Base-by-base conservation (phyloP, 2,329 filamentous ascomycete genomes). In the Monosporascus sp. region DNA sequence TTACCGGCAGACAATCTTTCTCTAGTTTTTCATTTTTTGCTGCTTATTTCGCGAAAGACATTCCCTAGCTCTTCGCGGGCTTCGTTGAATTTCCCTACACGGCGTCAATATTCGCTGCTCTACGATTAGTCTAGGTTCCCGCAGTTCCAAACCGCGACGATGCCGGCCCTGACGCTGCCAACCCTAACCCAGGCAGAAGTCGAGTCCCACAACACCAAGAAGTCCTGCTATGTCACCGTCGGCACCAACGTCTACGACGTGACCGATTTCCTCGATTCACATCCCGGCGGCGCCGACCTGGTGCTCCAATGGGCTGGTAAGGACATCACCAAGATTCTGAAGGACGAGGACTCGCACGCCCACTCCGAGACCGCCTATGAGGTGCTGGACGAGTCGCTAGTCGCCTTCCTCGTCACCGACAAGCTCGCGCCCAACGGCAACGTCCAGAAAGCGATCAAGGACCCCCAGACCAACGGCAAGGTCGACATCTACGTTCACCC, bases 341-440 rank as follows among this genome's bases (percentile, higher is more conserved):
- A 88, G 67, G 92, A 99, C 66, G 79, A 86, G 56, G 74, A 82
- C 44, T 97, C 92, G 36, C 94, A 99, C 67, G 74, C 78, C 44
- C 94, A 99, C 70, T 90, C 88, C 48, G 92, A 97, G 57, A 81
- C 91, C 2, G 94, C 94, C n/a, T 99, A 97, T 72, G 93, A 97
- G 64, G 88, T 97, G 15, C 79, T 99, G 25, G 89, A 96, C 46
- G 94, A 97, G 41, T 87, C 83, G 46, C 79, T 93, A 17, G 79
- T 97, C 55, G 94, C 90, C 17, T 96, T 95, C 65, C 75, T 97
- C 36, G 78, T 80, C 5, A 80, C 80, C 2, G 78, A 85, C 38
- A 79, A 83, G 57, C 69, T 80, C 5, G 70, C 57, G 35, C 57
- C 79, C 31, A 68, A 68, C 48, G 66, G 64, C 31, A 62, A 69